phyloP scores from a whole-genome alignment of 2,329 filamentous ascomycete species.

The Trichoderma atroviride region DNA sequence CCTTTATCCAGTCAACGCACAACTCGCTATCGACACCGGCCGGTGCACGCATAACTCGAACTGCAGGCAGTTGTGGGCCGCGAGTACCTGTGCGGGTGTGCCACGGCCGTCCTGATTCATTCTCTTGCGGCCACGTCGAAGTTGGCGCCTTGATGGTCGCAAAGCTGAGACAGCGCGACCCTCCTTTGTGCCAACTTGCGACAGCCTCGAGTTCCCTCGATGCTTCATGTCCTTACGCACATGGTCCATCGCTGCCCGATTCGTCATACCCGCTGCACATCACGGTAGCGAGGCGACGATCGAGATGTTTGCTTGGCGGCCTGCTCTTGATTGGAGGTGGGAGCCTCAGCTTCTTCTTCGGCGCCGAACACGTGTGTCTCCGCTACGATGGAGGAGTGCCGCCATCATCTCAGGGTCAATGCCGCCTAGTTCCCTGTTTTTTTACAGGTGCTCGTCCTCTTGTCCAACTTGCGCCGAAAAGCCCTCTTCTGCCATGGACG shows the following conservation, averaged over 20 bases:
- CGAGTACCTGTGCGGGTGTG: background rate
- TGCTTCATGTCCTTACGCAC: background rate
- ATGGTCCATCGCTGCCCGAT: conserved; percentile 14
- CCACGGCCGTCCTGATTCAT: background rate
- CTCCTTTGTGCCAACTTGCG: conserved; percentile 24
- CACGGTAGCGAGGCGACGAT: conserved; percentile 3
- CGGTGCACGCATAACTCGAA: background rate
- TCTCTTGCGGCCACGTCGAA: conserved; percentile 9
- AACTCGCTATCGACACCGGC: background rate
- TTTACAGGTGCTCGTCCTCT: background rate
- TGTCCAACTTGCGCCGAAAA: conserved; percentile 14
- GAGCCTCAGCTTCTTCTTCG: background rate
- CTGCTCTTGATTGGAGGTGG: background rate
- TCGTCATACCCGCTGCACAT: conserved; percentile 17
- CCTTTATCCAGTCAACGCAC: conserved; percentile 13
- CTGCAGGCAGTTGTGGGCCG: background rate
- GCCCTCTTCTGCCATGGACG: conserved; percentile 3
- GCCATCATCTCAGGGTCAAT: conserved; percentile 6
- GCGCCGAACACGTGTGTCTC: conserved; percentile 15
- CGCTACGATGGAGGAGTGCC: background rate
- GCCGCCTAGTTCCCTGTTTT: background rate
- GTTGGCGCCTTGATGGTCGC: conserved; percentile 1
- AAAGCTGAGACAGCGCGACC: conserved; percentile 19
- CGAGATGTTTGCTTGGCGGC: background rate
- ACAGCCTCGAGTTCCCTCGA: conserved; percentile 3